These are phyloP conservation scores for Mycena galericulata DNA, from an alignment of 768 basidiomycete species.

Conservation along the genomic window DNA sequence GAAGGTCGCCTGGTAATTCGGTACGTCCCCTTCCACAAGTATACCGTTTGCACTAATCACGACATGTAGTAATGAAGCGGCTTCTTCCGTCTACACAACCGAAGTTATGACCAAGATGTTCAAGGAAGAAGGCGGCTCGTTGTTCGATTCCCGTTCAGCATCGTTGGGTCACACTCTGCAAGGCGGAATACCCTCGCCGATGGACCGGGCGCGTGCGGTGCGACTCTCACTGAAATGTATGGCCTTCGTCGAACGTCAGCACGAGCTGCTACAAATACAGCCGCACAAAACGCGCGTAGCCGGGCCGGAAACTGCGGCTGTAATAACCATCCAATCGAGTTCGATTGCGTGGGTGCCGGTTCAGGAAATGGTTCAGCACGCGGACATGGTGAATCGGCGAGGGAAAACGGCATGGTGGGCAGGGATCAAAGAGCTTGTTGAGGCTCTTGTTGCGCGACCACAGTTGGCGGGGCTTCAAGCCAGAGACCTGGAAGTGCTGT, in stretches of 20 bases:
- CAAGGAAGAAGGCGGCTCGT: slow-evolving; percentile 90
- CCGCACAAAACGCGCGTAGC: slow-evolving; percentile 67
- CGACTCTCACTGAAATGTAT: slow-evolving; percentile 93
- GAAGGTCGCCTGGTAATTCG: slow-evolving; percentile 95
- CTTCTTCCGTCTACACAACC: slow-evolving; percentile 92
- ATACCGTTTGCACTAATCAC: slow-evolving; percentile 10
- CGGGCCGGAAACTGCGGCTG: slow-evolving; percentile 77
- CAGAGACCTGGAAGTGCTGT: slow-evolving; percentile 38
- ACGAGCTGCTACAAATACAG: slow-evolving; percentile 64
- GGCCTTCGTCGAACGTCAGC: slow-evolving; percentile 91
- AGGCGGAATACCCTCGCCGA: slow-evolving; percentile 94
- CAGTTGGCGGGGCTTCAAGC: slow-evolving; percentile 60
- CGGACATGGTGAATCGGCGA: slow-evolving; percentile 91
- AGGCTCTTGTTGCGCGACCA: slow-evolving; percentile 76
- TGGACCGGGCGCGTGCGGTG: slow-evolving; percentile 92
- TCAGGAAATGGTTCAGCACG: slow-evolving; percentile 83
- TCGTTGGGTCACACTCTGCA: slow-evolving; percentile 97
- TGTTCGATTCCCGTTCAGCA: slow-evolving; percentile 97
- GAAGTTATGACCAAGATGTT: slow-evolving; percentile 94
- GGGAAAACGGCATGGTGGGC: slow-evolving; percentile 88
- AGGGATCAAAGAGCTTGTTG: slow-evolving; percentile 73
- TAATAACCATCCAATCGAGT: slow-evolving; percentile 92
- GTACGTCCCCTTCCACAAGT: slow-evolving; percentile 59
- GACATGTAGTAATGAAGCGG: slow-evolving; percentile 79
- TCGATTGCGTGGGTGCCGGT: slow-evolving; percentile 87